Evolutionary conservation across 805 yeast species (phyloP), one percentile per base, ranked within the genome.

Genomic region (Maudiozyma barnettii): DNA sequence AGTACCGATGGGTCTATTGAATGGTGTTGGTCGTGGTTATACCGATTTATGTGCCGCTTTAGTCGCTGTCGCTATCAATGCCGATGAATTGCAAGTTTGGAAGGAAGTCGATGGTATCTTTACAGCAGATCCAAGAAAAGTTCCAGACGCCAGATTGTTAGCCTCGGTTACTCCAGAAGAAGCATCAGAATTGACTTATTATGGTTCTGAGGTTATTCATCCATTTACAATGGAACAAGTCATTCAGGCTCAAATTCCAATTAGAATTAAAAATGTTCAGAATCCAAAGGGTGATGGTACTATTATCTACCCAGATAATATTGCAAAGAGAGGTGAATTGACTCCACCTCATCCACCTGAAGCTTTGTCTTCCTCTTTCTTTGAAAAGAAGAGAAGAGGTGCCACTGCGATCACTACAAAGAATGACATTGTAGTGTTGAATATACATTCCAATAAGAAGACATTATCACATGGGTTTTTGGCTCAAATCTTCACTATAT

Each of bases 151-250:
- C 3, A 75, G 95, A 56, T 72, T 91, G 45, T 73, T 93, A 53
- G 78, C 80, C 49, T 79, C 88, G 45, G 96, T 93, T 52, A 93
- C 98, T 0, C 99, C 99, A 4, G 98, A 93, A 63, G 99, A 93
- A 70, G 99, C 99, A 4, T 93, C 98, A 0, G 99, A 93, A 70
- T 77, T 93, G 65, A 93, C 99, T 1, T 93, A 93, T 68, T 93
- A 93, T 63, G 99, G 99, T 41, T 83, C 95, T 2, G 99, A 93
- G 69, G 99, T 93, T 54, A 93, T 93, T 57, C 99, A 93, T 63
- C 99, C 99, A 3, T 90, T 93, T 73, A 93, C 99, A 20, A 93
- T 93, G 99, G 98, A 91, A 70, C 99, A 93, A 71, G 99, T 91
- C 49, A 93, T 93, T 58, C 80, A 82, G 56, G 97, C 97, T 21